Evolutionary conservation across 2,329 filamentous ascomycete species (phyloP).

Genomic region (Cytospora piceicola): DNA sequence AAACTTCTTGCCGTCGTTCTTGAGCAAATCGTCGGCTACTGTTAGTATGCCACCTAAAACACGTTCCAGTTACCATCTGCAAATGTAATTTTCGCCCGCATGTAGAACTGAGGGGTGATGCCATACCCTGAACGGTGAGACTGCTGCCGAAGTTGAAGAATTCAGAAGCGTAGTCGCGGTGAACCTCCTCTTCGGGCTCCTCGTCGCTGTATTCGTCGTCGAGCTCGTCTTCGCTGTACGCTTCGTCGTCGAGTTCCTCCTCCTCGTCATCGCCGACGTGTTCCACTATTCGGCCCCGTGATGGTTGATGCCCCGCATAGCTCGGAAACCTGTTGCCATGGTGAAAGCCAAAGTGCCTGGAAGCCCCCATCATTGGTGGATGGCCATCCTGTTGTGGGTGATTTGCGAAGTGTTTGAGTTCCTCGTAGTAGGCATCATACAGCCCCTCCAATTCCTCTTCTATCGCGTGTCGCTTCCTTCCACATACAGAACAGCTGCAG

Average conservation of each 20-base stretch:
- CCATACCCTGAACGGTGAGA: constrained; percentile 84
- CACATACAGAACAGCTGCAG: constrained; percentile 96
- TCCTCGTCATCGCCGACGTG: constrained; percentile 62
- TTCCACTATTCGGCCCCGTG: constrained; percentile 74
- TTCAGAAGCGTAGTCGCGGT: constrained; percentile 72
- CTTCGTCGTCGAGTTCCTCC: constrained; percentile 57
- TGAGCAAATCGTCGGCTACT: constrained; percentile 95
- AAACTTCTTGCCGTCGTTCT: constrained; percentile 99
- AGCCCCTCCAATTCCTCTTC: constrained; percentile 97
- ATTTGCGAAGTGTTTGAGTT: constrained; percentile 96
- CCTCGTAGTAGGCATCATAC: constrained; percentile 98
- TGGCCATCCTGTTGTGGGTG: constrained; percentile 69
- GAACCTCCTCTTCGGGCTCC: constrained; percentile 54
- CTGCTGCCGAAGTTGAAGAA: constrained; percentile 98
- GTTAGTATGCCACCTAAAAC: constrained; percentile 93
- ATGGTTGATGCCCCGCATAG: constrained; percentile 70
- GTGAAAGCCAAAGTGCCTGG: constrained; percentile 63
- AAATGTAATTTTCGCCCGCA: constrained; percentile 36
- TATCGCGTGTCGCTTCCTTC: constrained; percentile 92
- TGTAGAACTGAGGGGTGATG: constrained; percentile 1
- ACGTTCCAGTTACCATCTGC: constrained; percentile 27
- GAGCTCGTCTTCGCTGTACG: constrained; percentile 66
- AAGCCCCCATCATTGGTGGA: constrained; percentile 69
- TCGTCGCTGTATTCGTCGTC: constrained; percentile 72
- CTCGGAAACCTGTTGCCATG: constrained; percentile 43